A percentile compares a stretch with the other conserved stretches of the same genome.
Conservation (phyloP, 441 rosid species). For the Cnidoscolus chayamansa region DNA sequence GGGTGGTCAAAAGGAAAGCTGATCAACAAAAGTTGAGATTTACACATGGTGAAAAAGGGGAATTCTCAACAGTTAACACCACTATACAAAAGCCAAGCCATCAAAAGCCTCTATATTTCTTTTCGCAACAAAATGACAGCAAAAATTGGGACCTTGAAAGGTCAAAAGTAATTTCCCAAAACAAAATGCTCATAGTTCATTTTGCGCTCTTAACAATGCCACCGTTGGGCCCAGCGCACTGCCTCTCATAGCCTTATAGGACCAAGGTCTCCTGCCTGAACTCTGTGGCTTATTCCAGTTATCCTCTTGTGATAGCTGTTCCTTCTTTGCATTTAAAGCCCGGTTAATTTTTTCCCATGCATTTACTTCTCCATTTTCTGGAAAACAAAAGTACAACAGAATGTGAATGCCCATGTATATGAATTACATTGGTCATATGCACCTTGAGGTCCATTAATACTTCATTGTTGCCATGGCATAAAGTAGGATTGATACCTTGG, state of each 20-base stretch:
- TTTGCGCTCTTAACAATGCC: conserved; percentile 70
- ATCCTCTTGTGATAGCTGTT: conserved; percentile 51
- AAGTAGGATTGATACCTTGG: conserved; percentile 37
- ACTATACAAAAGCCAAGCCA: conserved; percentile 4
- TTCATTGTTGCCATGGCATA: not conserved
- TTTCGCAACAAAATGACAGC: not conserved
- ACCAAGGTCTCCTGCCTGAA: conserved; percentile 54
- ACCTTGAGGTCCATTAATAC: conserved; percentile 1
- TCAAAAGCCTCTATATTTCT: not conserved
- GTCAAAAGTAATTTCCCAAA: not conserved
- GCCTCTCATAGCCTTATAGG: conserved; percentile 53
- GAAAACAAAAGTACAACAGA: conserved; percentile 7
- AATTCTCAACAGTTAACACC: not conserved
- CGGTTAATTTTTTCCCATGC: conserved; percentile 72
- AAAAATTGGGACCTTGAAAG: conserved; percentile 7
- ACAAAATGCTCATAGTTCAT: conserved; percentile 33
- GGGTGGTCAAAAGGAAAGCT: not conserved
- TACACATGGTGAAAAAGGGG: not conserved
- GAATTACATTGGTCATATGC: not conserved
- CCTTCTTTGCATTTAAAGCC: conserved; percentile 64
- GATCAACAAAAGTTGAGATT: not conserved
- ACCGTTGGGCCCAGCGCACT: conserved; percentile 81
- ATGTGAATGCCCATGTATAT: conserved; percentile 5
- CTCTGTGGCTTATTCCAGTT: conserved; percentile 46
- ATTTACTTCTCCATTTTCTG: conserved; percentile 54